Conservation (phyloP, 176 grass and related monocot species). For the Triticum timopheevii region DNA sequence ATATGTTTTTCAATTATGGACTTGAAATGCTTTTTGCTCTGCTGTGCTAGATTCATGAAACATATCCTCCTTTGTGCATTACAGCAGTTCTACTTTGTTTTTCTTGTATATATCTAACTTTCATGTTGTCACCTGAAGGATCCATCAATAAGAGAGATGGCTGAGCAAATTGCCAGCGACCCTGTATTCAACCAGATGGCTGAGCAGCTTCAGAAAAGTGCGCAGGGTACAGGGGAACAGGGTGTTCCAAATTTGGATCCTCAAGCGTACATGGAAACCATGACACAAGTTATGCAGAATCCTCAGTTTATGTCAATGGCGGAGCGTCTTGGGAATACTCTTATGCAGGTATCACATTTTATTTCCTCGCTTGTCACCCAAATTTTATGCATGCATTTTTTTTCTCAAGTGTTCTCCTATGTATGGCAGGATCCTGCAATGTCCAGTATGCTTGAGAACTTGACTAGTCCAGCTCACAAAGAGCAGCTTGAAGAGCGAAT, state of each 20-base stretch:
- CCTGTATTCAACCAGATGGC: slow-evolving; percentile 95
- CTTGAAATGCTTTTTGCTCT: background rate
- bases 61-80: background rate
- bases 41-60: background rate
- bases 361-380: background rate
- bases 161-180: slow-evolving; percentile 72
- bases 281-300: slow-evolving; percentile 92
- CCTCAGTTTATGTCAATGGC: slow-evolving; percentile 89
- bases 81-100: background rate
- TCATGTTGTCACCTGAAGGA: slow-evolving; percentile 56
- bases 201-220: slow-evolving; percentile 77
- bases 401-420: background rate
- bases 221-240: slow-evolving; percentile 60
- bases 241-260: slow-evolving; percentile 73
- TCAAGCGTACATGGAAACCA: slow-evolving; percentile 74
- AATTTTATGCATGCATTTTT: background rate
- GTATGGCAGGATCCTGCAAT: slow-evolving; percentile 74
- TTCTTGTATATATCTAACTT: background rate
- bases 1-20: background rate
- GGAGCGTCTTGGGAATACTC: slow-evolving; percentile 72
- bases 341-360: slow-evolving; percentile 69
- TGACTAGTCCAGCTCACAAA: slow-evolving; percentile 74
- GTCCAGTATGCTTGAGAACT: slow-evolving; percentile 81
- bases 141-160: slow-evolving; percentile 91
- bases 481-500: slow-evolving; percentile 86